Base-by-base conservation (phyloP, 2,329 filamentous ascomycete genomes). In the Curvularia lunata region DNA sequence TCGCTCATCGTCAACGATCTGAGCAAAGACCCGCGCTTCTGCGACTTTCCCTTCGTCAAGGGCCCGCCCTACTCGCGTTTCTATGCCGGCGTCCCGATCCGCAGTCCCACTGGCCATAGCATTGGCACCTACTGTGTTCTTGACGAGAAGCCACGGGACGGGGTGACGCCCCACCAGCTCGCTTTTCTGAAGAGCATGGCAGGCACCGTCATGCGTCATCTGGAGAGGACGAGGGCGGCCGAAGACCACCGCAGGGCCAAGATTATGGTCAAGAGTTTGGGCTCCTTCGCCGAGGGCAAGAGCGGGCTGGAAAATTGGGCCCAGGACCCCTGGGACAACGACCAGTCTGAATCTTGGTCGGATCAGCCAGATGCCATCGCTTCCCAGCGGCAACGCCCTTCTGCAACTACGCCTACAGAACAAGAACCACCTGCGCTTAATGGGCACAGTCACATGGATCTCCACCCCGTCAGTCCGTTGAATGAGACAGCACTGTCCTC, bases 61-160 rank as follows among this genome's bases (percentile, higher is more conserved):
- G 70, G 69, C 16, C 73, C 47, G 55, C 77, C 63, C 60, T 71
- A 57, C 32, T 66, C 69, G 18, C 68, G 72, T 3, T 86, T 86
- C 66, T 85, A 86, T 57, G 84, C 84, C 5, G 84, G 83, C 18
- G 86, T 88, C 0, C 87, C 87, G 0, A 84, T 90, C 52, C 81
- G 82, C 25, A 86, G 84, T 3, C 81, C 81, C 0, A 82, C 81
- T 34, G 81, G 84, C 27, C 82, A 84, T 63, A 81, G 82, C 46
- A 85, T 90, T 54, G 88, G 88, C 9, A 82, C 81, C 10, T 86
- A 87, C 57, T 83, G 84, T 51, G 81, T 89, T 2, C 76, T 87
- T 3, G 86, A 89, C 62, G 81, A 84, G 42, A 78, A 79, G n/a
- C 81, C 84, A 0, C 82, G 85, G 13, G 66, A 82, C 41, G 83